Evolutionary conservation across 129 eudicot species (phyloP), one percentile per base, ranked within the genome.

Genomic region (Centrapalus pauciflorus): DNA sequence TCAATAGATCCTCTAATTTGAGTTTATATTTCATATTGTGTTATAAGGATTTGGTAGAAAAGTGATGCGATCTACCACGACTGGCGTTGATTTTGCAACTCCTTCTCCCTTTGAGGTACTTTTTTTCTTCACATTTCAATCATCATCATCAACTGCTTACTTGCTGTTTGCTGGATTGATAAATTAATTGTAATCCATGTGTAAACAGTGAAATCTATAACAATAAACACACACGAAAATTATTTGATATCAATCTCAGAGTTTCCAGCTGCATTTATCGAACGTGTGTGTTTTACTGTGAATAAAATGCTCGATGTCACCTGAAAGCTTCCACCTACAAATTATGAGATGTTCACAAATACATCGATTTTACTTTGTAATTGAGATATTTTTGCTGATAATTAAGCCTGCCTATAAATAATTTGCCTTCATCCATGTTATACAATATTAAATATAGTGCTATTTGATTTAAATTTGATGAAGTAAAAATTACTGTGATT

Each of bases 1-100:
- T 33, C 21, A 3, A 25, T 14, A 34, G 25, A 33, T 64, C 29
- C 0, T 56, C 16, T 14, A 0, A 9, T 67, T 75, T 69, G 14
- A 2, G 19, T 27, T 56, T 71, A 26, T n/a, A 57, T 49, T 34
- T 64, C 1, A 10, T 4, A 13, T 38, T 28, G 24, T 40, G 5
- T 51, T 34, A 19, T 20, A n/a, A 77, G 82, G 82, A 34, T 65
- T 49, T 52, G 56, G 78, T 51, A 67, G 78, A 59, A 29, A 43
- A 23, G 13, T 76, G 58, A 76, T 8, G 58, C 48, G 11, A 50
- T 67, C 55, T 69, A 37, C 65, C 1, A 40, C n/a, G 20, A 28
- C n/a, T 37, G 45, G 40, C 5, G 55, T 32, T 61, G 4, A 23
- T 23, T 32, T 52, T 41, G 67, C 81, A 11, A 2, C 52, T 66